phyloP scores from a whole-genome alignment of 2,329 filamentous ascomycete genomes.

The Aspergillus glaucus region DNA sequence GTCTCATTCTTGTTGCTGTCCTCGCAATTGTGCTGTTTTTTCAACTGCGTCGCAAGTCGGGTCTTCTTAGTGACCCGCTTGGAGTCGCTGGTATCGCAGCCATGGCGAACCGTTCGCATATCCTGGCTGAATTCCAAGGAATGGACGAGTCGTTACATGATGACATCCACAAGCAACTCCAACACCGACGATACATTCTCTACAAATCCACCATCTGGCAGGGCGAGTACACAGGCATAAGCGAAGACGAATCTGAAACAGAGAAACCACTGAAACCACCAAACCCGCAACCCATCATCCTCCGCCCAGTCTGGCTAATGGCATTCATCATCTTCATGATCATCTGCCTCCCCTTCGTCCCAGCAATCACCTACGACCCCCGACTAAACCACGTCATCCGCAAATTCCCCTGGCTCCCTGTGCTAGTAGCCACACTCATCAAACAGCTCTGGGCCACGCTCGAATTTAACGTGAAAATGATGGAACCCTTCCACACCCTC shows the following conservation, averaged over 20 bases:
- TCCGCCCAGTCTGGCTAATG: slow-evolving; percentile 20
- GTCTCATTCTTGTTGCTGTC: slow-evolving; percentile 37
- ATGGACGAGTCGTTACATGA: slow-evolving; percentile 38
- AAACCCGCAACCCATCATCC: slow-evolving; percentile 42
- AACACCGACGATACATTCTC: slow-evolving; percentile 42
- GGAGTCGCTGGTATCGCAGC: slow-evolving; percentile 47
- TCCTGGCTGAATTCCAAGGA: slow-evolving; percentile 43
- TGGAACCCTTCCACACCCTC: slow-evolving; percentile 45
- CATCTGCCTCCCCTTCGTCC: slow-evolving; percentile 33
- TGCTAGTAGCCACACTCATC: slow-evolving; percentile 40
- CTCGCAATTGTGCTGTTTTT: slow-evolving; percentile 38
- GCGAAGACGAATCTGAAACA: slow-evolving; percentile 26
- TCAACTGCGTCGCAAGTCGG: slow-evolving; percentile 43
- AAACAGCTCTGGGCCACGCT: slow-evolving; percentile 44
- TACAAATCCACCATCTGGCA: slow-evolving; percentile 49
- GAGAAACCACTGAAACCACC: slow-evolving; percentile 18
- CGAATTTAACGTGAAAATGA: slow-evolving; percentile 42
- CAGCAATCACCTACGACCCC: slow-evolving; percentile 38
- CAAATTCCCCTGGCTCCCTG: slow-evolving; percentile 41
- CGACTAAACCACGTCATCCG: slow-evolving; percentile 31
- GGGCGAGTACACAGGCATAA: slow-evolving; percentile 39
- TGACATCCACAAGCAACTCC: slow-evolving; percentile 42
- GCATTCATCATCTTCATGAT: slow-evolving; percentile 18
- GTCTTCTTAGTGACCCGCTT: slow-evolving; percentile 43
- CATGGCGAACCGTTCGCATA: slow-evolving; percentile 46